Conservation (phyloP, 345 rosid species). For the Eucalyptus camaldulensis region DNA sequence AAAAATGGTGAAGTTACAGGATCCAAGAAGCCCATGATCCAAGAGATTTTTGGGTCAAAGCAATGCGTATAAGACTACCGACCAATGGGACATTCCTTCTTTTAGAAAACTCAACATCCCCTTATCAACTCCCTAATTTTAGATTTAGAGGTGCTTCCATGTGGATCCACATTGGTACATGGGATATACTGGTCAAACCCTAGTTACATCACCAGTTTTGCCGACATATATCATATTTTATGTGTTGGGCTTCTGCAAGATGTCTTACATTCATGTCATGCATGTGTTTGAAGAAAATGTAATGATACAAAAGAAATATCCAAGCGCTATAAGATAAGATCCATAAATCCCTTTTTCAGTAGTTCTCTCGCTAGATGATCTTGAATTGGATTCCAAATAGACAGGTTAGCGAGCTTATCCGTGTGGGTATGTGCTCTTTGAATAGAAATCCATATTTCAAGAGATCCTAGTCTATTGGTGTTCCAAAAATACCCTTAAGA, state of each 20-base stretch:
- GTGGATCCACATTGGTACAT: background rate
- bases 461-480: background rate
- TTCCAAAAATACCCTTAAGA: too few relatives aligned
- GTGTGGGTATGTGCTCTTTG: accelerated
- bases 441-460: background rate
- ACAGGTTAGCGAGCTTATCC: background rate
- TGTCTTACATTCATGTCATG: background rate
- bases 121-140: background rate
- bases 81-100: background rate
- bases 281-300: background rate
- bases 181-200: background rate
- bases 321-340: background rate
- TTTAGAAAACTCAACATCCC: background rate
- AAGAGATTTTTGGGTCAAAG: background rate
- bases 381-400: background rate
- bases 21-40: background rate
- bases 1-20: background rate
- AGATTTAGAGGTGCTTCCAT: background rate
- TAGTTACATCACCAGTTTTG: background rate
- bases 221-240: background rate
- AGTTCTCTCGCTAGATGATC: background rate
- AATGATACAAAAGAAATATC: background rate
- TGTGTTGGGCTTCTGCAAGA: background rate
- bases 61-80: background rate
- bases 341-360: background rate